Evolutionary conservation across 805 yeast species (phyloP).

Genomic region (Zygosaccharomyces pseudorouxii): DNA sequence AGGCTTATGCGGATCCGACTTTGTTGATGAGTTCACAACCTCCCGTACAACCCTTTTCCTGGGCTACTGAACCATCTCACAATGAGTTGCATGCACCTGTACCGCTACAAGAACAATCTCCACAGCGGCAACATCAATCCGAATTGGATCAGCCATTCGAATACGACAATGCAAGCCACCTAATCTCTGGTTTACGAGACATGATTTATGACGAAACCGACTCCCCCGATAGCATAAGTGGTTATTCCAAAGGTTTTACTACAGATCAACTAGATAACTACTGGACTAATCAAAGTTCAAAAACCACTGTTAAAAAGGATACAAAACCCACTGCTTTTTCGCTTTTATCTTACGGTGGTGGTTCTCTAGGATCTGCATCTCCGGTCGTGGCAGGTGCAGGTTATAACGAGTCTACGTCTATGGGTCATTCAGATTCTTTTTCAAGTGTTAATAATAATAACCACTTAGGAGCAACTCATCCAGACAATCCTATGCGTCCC

Average conservation of each 20-base stretch:
- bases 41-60: constrained; percentile 8
- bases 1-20: neutral
- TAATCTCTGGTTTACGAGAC: constrained; percentile 32
- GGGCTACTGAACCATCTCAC: constrained; percentile 6
- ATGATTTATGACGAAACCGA: constrained; percentile 33
- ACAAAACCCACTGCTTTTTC: neutral
- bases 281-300: constrained; percentile 24
- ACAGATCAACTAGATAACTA: constrained; percentile 37
- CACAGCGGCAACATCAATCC: constrained; percentile 10
- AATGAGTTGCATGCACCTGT: neutral
- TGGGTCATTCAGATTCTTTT: constrained; percentile 10
- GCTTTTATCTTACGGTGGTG: constrained; percentile 3
- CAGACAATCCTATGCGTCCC: neutral
- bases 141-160: constrained; percentile 27
- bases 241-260: constrained; percentile 31
- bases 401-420: constrained; percentile 8
- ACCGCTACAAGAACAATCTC: constrained; percentile 7
- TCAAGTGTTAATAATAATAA: neutral
- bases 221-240: constrained; percentile 28
- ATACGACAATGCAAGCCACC: constrained; percentile 30
- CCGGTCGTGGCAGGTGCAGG: constrained; percentile 13
- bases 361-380: constrained; percentile 6
- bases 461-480: neutral
- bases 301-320: neutral
- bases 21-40: constrained; percentile 1